A percentile compares a stretch with the other conserved stretches of the same genome.
Evolutionary conservation across 805 yeast genomes (phyloP).

Genomic region (Wickerhamiella sorbophila): DNA sequence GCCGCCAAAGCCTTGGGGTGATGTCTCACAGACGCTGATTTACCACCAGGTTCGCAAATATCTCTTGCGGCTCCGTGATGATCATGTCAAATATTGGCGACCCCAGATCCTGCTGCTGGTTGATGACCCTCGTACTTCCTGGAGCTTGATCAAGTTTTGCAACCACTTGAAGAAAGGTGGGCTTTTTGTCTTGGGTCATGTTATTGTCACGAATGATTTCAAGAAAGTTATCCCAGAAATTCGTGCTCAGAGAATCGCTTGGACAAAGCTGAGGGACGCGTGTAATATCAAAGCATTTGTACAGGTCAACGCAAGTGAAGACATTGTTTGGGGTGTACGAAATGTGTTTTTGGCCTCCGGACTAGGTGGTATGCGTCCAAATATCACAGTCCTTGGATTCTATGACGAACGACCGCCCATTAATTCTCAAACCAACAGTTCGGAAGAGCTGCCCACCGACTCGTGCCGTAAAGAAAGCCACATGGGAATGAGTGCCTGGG

Average conservation of each 20-base stretch:
- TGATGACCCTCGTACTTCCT: constrained; percentile 82
- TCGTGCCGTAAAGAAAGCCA: constrained; percentile 54
- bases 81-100: constrained; percentile 95
- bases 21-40: constrained; percentile 86
- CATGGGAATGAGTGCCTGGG: constrained; percentile 72
- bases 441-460: constrained; percentile 62
- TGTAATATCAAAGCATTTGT: constrained; percentile 82
- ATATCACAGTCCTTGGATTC: constrained; percentile 83
- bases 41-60: constrained; percentile 96
- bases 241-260: constrained; percentile 57
- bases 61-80: constrained; percentile 63
- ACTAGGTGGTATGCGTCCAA: constrained; percentile 96
- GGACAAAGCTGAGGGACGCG: constrained; percentile 71
- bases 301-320: constrained; percentile 78
- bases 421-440: constrained; percentile 20
- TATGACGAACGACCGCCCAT: constrained; percentile 35
- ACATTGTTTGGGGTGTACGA: constrained; percentile 87
- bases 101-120: constrained; percentile 84
- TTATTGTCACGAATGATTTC: constrained; percentile 50
- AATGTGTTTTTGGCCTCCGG: constrained; percentile 89
- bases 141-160: constrained; percentile 87
- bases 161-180: constrained; percentile 95
- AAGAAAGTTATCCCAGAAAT: constrained; percentile 55
- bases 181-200: constrained; percentile 82
- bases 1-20: constrained; percentile 97